Evolutionary conservation across 352 stramenopile species (phyloP), one percentile per base, ranked within the genome.

Genomic region (Blastocystis sp.): DNA sequence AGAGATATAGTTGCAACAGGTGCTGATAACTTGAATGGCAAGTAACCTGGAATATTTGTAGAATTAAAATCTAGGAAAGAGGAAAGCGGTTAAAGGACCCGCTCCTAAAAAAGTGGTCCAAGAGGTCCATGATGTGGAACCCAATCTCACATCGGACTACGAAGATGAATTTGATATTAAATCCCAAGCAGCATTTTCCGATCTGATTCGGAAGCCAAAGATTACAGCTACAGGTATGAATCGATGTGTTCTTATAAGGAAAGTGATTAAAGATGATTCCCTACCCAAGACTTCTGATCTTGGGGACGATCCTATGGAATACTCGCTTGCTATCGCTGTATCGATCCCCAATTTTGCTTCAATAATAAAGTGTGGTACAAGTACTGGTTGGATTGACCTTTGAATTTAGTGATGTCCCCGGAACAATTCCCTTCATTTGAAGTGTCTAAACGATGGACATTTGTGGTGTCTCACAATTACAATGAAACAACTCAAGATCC

Each of bases 391-490:
- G 6, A 5, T 51, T 11, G 16, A 21, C 12, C 3, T 3, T 65
- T 27, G n/a, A 65, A 3, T 49, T 21, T 32, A 83, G 71, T 43
- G 49, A 65, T 83, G 16, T 57, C 71, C 1, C 29, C 54, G n/a
- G 29, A 37, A 2, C 35, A 35, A 11, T 51, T 42, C 51, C 49
- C 58, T n/a, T 65, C 21, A 16, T 51, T 49, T 9, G 16, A 52
- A 37, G 46, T 42, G 1, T 37, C 51, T 14, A 65, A 65, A 35
- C 39, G 66, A n/a, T 83, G 71, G 71, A 32, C 42, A 2, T 65
- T 83, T 37, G 37, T 59, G 7, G 27, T 83, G 16, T 83, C 71
- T 19, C 71, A 83, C 27, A 83, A 83, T 32, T 83, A 83, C 54
- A 59, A 66, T 42, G 71, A 66, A 3, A 27, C 29, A 12, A 39